Evolutionary conservation across 345 rosid species (phyloP).

Genomic region (Rhodamnia argentea): DNA sequence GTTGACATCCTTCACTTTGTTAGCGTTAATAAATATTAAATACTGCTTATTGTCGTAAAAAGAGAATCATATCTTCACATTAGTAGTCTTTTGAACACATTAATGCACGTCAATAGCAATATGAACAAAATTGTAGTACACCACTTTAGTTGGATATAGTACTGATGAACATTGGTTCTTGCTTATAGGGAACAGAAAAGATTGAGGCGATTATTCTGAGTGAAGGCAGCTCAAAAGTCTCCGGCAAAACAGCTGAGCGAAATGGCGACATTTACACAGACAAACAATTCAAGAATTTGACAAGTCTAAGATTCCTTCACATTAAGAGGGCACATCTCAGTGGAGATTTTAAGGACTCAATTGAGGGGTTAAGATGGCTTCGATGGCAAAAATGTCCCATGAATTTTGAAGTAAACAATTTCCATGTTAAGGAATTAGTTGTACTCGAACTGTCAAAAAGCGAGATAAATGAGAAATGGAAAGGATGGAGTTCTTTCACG

Average conservation of each 20-base stretch:
- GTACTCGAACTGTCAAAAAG: fast-evolving
- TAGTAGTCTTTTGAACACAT: too few relatives aligned
- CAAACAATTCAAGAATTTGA: neutral
- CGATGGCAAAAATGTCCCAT: neutral
- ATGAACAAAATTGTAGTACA: too few relatives aligned
- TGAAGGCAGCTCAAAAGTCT: too few relatives aligned
- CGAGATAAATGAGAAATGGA: neutral
- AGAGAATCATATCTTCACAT: too few relatives aligned
- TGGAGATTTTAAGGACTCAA: neutral
- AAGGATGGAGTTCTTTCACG: neutral
- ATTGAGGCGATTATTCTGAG: neutral
- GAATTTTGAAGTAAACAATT: too few relatives aligned
- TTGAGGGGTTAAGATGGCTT: neutral
- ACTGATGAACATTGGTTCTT: neutral
- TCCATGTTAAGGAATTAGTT: neutral
- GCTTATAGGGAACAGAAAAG: neutral
- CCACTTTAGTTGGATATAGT: too few relatives aligned
- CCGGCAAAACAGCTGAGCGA: too few relatives aligned
- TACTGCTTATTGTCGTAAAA: too few relatives aligned
- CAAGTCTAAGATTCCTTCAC: neutral
- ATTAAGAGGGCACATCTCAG: neutral
- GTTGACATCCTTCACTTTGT: too few relatives aligned
- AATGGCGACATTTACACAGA: too few relatives aligned
- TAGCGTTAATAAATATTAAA: too few relatives aligned
- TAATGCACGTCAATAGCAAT: too few relatives aligned